phyloP scores from a whole-genome alignment of 352 stramenopile genomes.

The Pythium aquatile region DNA sequence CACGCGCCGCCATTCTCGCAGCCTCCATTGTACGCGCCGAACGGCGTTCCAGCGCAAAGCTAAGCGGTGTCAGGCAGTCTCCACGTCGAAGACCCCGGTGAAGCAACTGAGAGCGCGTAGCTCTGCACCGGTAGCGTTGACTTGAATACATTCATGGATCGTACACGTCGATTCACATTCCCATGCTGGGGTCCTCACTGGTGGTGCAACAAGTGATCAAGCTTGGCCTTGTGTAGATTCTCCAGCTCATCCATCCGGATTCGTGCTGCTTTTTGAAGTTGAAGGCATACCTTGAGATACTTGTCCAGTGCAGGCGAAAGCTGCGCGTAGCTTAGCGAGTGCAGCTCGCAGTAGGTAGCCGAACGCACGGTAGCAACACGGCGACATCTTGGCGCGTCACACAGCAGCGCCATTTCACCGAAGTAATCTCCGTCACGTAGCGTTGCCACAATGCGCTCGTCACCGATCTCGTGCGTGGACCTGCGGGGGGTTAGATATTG shows the following conservation, averaged over 20 bases:
- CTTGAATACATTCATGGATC: neutral
- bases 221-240: constrained; percentile 1
- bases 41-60: neutral
- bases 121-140: neutral
- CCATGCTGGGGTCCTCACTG: neutral
- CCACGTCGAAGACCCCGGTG: neutral
- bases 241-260: constrained; percentile 1
- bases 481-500: constrained; percentile 4
- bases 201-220: neutral
- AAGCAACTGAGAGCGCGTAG: neutral
- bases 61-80: neutral
- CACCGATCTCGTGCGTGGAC: neutral
- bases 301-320: constrained; percentile 14
- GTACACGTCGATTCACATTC: too few relatives aligned
- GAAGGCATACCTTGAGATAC: constrained; percentile 6
- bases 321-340: constrained; percentile 20
- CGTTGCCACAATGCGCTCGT: constrained; percentile 1
- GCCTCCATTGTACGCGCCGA: constrained; percentile 11
- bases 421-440: constrained; percentile 54
- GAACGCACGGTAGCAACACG: constrained; percentile 12
- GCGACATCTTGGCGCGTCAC: constrained; percentile 4
- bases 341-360: constrained; percentile 17
- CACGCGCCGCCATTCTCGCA: constrained; percentile 16
- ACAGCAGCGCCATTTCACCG: constrained; percentile 63
- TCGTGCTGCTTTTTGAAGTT: neutral